Evolutionary conservation across 345 rosid species (phyloP).

Genomic region (Citrus reticulata): DNA sequence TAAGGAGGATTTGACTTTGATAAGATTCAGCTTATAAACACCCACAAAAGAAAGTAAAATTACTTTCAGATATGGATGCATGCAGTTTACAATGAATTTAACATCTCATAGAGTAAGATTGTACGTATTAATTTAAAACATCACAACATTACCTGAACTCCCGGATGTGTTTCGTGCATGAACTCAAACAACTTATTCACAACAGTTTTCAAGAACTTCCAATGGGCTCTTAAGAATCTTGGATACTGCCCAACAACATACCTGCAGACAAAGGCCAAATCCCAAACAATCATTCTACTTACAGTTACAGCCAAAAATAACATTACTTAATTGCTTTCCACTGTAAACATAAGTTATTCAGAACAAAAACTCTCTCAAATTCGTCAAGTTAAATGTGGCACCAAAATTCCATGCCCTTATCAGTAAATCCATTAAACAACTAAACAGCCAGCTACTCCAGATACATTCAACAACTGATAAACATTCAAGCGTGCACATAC

Average conservation of each 20-base stretch:
- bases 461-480: neutral
- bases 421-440: neutral
- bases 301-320: neutral
- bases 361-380: neutral
- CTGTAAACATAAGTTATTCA: neutral
- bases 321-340: neutral
- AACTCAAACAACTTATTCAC: slow-evolving; percentile 97
- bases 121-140: neutral
- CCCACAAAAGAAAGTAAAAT: neutral
- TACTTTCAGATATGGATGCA: neutral
- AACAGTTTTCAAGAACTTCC: slow-evolving; percentile 99
- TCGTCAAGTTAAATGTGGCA: neutral
- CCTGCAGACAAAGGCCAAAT: slow-evolving; percentile 39
- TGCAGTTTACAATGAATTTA: neutral
- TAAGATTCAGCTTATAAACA: neutral
- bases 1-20: neutral
- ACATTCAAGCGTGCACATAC: neutral
- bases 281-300: neutral
- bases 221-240: slow-evolving; percentile 96
- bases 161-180: slow-evolving; percentile 99
- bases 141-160: slow-evolving; percentile 77
- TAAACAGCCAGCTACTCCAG: neutral
- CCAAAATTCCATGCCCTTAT: neutral
- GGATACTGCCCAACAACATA: slow-evolving; percentile 99
- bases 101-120: neutral